A percentile compares a stretch with the other conserved stretches of the same genome.
These are phyloP conservation scores for Penicillium brevicompactum DNA, from an alignment of 2,329 filamentous ascomycete genomes.

Conservation along the genomic window DNA sequence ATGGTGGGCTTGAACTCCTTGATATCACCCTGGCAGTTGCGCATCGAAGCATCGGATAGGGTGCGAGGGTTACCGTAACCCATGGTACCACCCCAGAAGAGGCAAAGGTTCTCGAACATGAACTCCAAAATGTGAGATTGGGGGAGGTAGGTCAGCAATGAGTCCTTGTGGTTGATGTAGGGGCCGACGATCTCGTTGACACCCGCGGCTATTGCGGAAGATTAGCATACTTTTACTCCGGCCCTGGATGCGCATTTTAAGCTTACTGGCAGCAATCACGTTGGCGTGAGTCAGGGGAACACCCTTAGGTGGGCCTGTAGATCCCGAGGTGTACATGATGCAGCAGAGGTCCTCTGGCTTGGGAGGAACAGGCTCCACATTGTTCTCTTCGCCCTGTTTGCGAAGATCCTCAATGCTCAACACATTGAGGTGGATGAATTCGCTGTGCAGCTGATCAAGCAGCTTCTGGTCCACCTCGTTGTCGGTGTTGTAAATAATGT, in stretches of 20 bases:
- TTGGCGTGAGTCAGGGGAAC: constrained; percentile 79
- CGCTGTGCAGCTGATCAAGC: constrained; percentile 56
- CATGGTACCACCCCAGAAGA: constrained; percentile 88
- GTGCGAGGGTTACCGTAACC: constrained; percentile 92
- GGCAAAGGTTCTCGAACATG: constrained; percentile 85
- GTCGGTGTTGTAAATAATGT: constrained; percentile 62
- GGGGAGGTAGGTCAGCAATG: constrained; percentile 85
- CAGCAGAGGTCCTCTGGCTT: constrained; percentile 78
- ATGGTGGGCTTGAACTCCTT: constrained; percentile 86
- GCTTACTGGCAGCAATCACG: constrained; percentile 74
- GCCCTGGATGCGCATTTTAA: not conserved
- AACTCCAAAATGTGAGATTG: constrained; percentile 96
- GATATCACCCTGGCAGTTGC: constrained; percentile 91
- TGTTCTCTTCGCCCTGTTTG: constrained; percentile 64
- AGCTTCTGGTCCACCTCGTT: constrained; percentile 55
- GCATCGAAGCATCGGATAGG: constrained; percentile 79
- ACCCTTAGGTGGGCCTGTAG: constrained; percentile 86
- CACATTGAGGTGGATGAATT: constrained; percentile 56
- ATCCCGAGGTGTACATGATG: constrained; percentile 81
- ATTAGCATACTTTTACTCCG: constrained; percentile 12
- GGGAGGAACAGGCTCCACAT: constrained; percentile 70
- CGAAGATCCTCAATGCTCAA: constrained; percentile 59
- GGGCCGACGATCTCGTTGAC: constrained; percentile 76
- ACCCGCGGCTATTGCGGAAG: constrained; percentile 65
- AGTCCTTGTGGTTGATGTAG: constrained; percentile 75